These are phyloP conservation scores for Phialemoniopsis sp. DNA, from an alignment of 2,329 filamentous ascomycete species.

Conservation along the genomic window DNA sequence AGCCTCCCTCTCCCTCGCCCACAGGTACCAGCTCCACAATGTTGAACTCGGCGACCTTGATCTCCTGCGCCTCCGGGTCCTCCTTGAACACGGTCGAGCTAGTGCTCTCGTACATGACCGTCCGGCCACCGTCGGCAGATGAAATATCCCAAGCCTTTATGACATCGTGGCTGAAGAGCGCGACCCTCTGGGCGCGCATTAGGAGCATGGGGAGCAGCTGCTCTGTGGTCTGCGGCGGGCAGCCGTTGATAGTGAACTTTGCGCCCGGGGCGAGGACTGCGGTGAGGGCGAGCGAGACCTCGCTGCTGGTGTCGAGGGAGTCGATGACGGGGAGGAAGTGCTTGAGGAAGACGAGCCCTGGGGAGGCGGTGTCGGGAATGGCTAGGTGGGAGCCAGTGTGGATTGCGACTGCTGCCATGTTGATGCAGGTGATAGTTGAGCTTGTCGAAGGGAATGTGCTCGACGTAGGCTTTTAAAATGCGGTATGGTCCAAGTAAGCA, in stretches of 20 bases:
- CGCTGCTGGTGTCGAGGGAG: slow-evolving; percentile 1
- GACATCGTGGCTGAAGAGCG: slow-evolving; percentile 4
- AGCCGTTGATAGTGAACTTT: slow-evolving; percentile 2
- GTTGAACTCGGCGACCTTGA: slow-evolving; percentile 4
- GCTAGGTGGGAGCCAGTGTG: slow-evolving; percentile 1
- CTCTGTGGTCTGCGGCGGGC: slow-evolving; percentile 1
- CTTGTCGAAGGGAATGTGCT: too few species aligned
- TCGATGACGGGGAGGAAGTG: slow-evolving; percentile 2
- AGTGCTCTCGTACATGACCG: slow-evolving; percentile 5
- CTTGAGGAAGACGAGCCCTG: slow-evolving; percentile 2
- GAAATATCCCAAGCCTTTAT: slow-evolving; percentile 1
- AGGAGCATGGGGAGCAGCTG: slow-evolving; percentile 4
- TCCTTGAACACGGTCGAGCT: slow-evolving; percentile 5
- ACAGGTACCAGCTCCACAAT: slow-evolving; percentile 4
- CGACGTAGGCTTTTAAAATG: too few species aligned
- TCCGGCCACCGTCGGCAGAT: background rate
- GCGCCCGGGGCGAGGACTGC: slow-evolving; percentile 1
- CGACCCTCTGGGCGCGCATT: slow-evolving; percentile 2
- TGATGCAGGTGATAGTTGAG: too few species aligned
- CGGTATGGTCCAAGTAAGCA: too few species aligned
- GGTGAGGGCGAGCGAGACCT: background rate
- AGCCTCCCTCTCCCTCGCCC: slow-evolving; percentile 1
- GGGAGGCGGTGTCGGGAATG: slow-evolving; percentile 1
- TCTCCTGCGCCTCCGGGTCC: slow-evolving; percentile 1
- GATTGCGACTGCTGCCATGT: slow-evolving; percentile 1